Percentiles rank a stretch among this genome's conserved stretches.
These are phyloP conservation scores for Musa beccarii DNA, from an alignment of 176 grass and related monocot genomes.

Conservation along the genomic window DNA sequence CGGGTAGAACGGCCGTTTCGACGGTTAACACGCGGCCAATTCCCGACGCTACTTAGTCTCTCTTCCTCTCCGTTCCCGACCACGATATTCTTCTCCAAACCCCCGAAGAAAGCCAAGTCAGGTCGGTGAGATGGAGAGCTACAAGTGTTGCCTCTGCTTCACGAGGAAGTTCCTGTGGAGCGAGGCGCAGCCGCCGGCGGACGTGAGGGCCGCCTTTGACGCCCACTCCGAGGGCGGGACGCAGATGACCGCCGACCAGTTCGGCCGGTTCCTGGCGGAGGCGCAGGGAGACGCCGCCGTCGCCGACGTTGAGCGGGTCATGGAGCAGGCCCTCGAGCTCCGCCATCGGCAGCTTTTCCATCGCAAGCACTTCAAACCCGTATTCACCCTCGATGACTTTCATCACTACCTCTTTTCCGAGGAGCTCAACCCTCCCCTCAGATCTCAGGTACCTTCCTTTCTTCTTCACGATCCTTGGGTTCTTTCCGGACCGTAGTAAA, in stretches of 20 bases:
- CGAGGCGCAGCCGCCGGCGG: constrained; percentile 54
- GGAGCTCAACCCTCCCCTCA: constrained; percentile 60
- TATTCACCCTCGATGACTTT: constrained; percentile 63
- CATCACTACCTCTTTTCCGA: constrained; percentile 62
- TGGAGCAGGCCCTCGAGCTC: constrained; percentile 34
- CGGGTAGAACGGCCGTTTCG: no score
- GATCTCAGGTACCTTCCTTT: constrained; percentile 26
- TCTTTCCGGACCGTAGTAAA: no score
- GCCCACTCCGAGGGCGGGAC: constrained; percentile 31
- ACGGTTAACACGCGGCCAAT: no score
- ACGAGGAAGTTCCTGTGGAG: constrained; percentile 45
- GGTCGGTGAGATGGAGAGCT: constrained; percentile 42
- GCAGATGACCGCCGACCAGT: constrained; percentile 50
- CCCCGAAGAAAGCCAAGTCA: background rate
- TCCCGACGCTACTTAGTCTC: no score
- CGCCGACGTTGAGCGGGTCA: constrained; percentile 23
- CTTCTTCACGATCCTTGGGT: background rate
- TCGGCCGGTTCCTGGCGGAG: constrained; percentile 56
- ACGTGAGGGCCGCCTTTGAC: constrained; percentile 51
- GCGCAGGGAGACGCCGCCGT: constrained; percentile 4
- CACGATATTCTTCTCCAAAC: no score
- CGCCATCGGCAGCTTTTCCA: constrained; percentile 32
- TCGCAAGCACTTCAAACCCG: constrained; percentile 28
- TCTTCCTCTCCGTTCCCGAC: no score
- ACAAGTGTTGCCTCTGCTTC: constrained; percentile 84